phyloP scores from a whole-genome alignment of 1,284 basidiomycete species.

The Paramarasmius palmivorus region DNA sequence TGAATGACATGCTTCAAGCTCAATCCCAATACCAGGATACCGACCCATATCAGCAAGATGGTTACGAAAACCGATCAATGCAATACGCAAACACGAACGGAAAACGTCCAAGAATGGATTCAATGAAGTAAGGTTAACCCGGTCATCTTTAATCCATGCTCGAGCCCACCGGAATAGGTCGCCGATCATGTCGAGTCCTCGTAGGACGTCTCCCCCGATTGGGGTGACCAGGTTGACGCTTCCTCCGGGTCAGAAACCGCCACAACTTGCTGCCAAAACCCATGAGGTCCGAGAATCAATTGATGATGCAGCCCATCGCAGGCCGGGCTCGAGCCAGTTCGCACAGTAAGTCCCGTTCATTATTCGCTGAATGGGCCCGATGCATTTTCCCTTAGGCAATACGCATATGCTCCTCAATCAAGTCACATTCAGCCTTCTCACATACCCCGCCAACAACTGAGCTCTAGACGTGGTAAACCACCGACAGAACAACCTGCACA shows the following conservation, averaged over 20 bases:
- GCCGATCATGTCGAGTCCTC: constrained; percentile 56
- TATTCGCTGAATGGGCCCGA: constrained; percentile 16
- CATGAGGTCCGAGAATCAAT: constrained; percentile 19
- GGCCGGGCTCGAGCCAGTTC: constrained; percentile 50
- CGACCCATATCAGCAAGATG: constrained; percentile 19
- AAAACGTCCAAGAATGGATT: constrained; percentile 58
- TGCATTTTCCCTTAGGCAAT: constrained; percentile 46
- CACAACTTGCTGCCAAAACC: constrained; percentile 40
- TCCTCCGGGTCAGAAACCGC: constrained; percentile 51
- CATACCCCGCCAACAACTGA: constrained; percentile 25
- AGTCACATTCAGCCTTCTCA: constrained; percentile 18
- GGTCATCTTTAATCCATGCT: background rate
- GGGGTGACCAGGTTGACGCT: constrained; percentile 62
- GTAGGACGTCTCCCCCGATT: constrained; percentile 46
- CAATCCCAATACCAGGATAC: constrained; percentile 1
- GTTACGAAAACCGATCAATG: constrained; percentile 32
- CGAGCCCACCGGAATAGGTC: constrained; percentile 20
- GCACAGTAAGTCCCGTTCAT: constrained; percentile 37
- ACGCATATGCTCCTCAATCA: constrained; percentile 47
- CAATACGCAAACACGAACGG: constrained; percentile 51
- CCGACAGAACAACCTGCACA: background rate
- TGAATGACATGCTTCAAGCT: constrained; percentile 42
- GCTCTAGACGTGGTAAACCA: background rate
- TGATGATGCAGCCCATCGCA: constrained; percentile 23
- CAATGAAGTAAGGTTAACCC: constrained; percentile 41